Evolutionary conservation across 2,329 filamentous ascomycete species (phyloP), one percentile per base, ranked within the genome.

Genomic region (Tolypocladium ovalisporum): DNA sequence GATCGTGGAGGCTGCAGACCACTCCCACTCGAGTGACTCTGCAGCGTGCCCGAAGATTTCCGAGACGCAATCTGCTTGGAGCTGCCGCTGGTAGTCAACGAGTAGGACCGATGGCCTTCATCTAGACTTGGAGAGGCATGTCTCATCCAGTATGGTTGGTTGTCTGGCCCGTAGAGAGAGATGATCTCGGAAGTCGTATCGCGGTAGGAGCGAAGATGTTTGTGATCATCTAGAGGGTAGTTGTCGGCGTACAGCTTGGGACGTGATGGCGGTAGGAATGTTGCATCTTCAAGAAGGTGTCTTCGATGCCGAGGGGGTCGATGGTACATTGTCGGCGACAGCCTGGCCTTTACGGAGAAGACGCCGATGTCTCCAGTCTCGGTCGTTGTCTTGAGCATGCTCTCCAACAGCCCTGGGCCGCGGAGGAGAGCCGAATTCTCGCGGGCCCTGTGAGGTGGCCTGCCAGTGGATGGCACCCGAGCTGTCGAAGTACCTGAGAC

Each of bases 321-420:
- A 40, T 67, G 66, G 54, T 68, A 68, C 9, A 68, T 64, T 13
- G 68, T 67, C 7, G 69, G 69, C 15, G 72, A 70, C 12, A 60
- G 36, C 40, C 60, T 55, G 4, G 64, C 62, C 39, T 63, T 76
- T 62, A 83, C 81, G 55, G 79, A 82, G 66, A 85, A 85, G 54
- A 80, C 70, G 5, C 82, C 82, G 62, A 84, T 83, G 62, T 86
- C 82, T n/a, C 83, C 83, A 10, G 82, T 84, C 65, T 86, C 84
- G 1, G 83, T 86, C 1, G 81, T 85, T 4, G 79, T 86, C 70
- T 81, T 86, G 58, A 86, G 73, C 83, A 86, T 85, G 66, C 81
- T 79, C 62, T 84, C 78, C n/a, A 85, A 70, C 2, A 79, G 79
- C 6, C 78, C 80, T 0, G 81, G 79, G 1, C 74, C 79, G 52